Conservation (phyloP, 2,329 filamentous ascomycete species). For the Herpotrichia juniperi region DNA sequence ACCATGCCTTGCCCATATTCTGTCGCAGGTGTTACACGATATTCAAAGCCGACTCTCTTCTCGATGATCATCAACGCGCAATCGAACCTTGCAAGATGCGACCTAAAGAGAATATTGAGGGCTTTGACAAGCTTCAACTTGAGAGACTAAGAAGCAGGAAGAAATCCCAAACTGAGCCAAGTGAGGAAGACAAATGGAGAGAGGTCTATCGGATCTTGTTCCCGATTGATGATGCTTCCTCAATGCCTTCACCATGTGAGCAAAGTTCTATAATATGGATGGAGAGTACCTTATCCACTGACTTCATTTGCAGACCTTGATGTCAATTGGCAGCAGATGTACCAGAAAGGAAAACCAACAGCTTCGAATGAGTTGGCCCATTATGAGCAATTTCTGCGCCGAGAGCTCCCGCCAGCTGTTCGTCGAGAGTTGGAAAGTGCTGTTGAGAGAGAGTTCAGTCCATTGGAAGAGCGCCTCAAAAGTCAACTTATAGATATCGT, state of each 20-base stretch:
- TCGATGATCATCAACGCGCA: slow-evolving; percentile 8
- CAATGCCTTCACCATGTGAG: slow-evolving; percentile 11
- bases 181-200: slow-evolving; percentile 9
- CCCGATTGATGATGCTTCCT: slow-evolving; percentile 4
- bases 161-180: neutral
- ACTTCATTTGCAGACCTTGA: slow-evolving; percentile 1
- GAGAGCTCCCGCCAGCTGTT: slow-evolving; percentile 8
- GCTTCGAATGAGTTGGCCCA: slow-evolving; percentile 3
- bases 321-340: slow-evolving; percentile 1
- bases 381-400: slow-evolving; percentile 11
- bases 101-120: slow-evolving; percentile 3
- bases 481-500: slow-evolving; percentile 10
- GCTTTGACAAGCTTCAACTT: slow-evolving; percentile 10
- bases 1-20: slow-evolving; percentile 8
- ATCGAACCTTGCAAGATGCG: slow-evolving; percentile 4
- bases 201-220: slow-evolving; percentile 12
- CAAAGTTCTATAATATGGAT: neutral
- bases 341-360: slow-evolving; percentile 1
- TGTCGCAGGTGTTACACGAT: slow-evolving; percentile 8
- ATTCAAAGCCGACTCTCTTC: slow-evolving; percentile 5
- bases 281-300: neutral
- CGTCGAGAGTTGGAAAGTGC: slow-evolving; percentile 7
- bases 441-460: slow-evolving; percentile 6
- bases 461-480: slow-evolving; percentile 7
- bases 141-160: slow-evolving; percentile 8